Base-by-base conservation (phyloP, 768 basidiomycete species). In the Auricularia heimuer region DNA sequence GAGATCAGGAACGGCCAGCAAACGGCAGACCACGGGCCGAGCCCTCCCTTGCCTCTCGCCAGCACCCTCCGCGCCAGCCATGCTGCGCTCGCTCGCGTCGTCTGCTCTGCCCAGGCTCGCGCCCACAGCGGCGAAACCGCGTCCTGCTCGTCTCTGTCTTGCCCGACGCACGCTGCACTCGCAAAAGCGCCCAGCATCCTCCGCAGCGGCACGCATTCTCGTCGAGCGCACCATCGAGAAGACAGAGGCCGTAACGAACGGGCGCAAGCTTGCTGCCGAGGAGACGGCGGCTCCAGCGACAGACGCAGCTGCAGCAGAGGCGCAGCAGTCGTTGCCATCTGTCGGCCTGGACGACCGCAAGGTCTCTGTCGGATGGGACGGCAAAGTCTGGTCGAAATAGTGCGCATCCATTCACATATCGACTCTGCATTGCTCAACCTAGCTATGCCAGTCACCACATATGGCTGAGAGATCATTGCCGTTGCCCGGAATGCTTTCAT, bases 391-490 rank as follows among this genome's bases (percentile, higher is more conserved):
- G 83, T 90, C 91, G 2, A 79, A 86, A 75, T 94, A 88, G 92
- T 93, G 72, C 68, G 89, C 80, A 47, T 18, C 12, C 12, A 54
- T 7, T 54, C 14, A 34, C 21, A 33, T 29, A 16, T 36, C 42
- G 45, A 42, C 54, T 63, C 39, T 63, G 56, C 58, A 11, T 45
- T 61, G 58, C 35, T 37, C 56, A 3, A 47, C n/a, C 4, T n/a
- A 35, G 33, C 63, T 33, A 54, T 14, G 68, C 34, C 68, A 98
- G 95, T 72, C 92, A 96, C 72, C 86, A 94, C 70, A 83, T 93
- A 47, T 97, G 93, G 90, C 77, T 98, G 29, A 80, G 92, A 54
- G 96, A 98, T 71, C 95, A 98, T 69, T 98, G 96, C 73, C 82
- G 94, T 39, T 97, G 94, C 73, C 77, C 88, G 4, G 77, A 84